A percentile compares a stretch with the other conserved stretches of the same genome.
These are phyloP conservation scores for Didymella glomerata DNA, from an alignment of 2,329 filamentous ascomycete genomes.

Conservation along the genomic window DNA sequence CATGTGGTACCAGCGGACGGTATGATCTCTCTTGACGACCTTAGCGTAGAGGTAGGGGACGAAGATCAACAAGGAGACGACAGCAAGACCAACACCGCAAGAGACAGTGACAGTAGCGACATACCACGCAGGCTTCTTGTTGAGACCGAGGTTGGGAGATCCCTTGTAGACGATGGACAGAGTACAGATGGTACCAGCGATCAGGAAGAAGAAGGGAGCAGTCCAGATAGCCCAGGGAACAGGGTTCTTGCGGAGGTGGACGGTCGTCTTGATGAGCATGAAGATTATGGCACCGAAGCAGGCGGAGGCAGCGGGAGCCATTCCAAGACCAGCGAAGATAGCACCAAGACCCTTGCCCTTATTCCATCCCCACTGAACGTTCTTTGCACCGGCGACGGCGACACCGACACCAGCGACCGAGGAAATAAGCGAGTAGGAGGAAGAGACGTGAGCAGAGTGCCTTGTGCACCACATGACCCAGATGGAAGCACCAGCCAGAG, in stretches of 20 bases:
- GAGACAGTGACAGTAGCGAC: conserved; percentile 73
- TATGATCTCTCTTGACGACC: conserved; percentile 73
- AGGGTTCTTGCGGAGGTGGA: conserved; percentile 76
- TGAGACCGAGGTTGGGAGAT: conserved; percentile 71
- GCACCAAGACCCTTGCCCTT: conserved; percentile 72
- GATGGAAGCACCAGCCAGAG: conserved; percentile 68
- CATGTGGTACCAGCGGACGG: conserved; percentile 70
- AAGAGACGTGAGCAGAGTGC: conserved; percentile 72
- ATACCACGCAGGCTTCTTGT: conserved; percentile 72
- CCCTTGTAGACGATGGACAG: conserved; percentile 84
- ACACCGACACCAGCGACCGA: conserved; percentile 58
- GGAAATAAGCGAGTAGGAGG: conserved; percentile 63
- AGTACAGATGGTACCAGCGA: conserved; percentile 76
- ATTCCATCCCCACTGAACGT: conserved; percentile 67
- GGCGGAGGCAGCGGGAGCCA: conserved; percentile 74
- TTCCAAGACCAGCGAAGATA: conserved; percentile 70
- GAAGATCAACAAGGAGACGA: conserved; percentile 74
- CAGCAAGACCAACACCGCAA: conserved; percentile 65
- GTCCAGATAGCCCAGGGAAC: conserved; percentile 76
- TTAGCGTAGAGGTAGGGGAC: conserved; percentile 73
- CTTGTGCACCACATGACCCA: conserved; percentile 86
- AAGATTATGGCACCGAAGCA: conserved; percentile 74
- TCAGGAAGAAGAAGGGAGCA: conserved; percentile 79
- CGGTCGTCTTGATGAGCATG: conserved; percentile 74
- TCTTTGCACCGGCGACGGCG: conserved; percentile 63